Evolutionary conservation across 1,139 yeast species (phyloP).

Genomic region (Debaryomyces udenii): DNA sequence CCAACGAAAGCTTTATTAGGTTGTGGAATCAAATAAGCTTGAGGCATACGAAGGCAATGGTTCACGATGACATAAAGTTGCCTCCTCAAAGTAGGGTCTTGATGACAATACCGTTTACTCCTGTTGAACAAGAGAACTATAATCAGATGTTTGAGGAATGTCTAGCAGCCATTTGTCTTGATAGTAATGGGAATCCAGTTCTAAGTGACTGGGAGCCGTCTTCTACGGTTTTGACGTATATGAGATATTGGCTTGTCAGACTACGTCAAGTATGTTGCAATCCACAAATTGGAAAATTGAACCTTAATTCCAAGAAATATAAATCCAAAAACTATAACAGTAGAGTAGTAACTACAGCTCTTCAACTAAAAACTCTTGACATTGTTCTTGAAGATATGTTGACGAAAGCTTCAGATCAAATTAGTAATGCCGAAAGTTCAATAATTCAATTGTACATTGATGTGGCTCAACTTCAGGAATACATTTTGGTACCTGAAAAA

Average conservation of each 20-base stretch:
- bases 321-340: slow-evolving; percentile 21
- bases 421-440: slow-evolving; percentile 52
- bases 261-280: slow-evolving; percentile 84
- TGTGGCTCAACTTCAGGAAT: slow-evolving; percentile 68
- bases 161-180: slow-evolving; percentile 62
- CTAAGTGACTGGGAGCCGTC: slow-evolving; percentile 56
- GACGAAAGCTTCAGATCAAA: slow-evolving; percentile 51
- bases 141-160: slow-evolving; percentile 63
- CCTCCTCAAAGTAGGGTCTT: slow-evolving; percentile 78
- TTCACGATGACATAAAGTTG: slow-evolving; percentile 69
- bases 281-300: slow-evolving; percentile 63
- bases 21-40: slow-evolving; percentile 57
- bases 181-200: slow-evolving; percentile 58
- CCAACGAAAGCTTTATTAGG: slow-evolving; percentile 44
- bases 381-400: slow-evolving; percentile 69
- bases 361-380: slow-evolving; percentile 60
- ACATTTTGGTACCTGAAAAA: slow-evolving; percentile 46
- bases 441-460: slow-evolving; percentile 48
- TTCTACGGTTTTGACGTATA: slow-evolving; percentile 38
- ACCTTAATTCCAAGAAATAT: slow-evolving; percentile 33
- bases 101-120: slow-evolving; percentile 72
- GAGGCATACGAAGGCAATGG: slow-evolving; percentile 85
- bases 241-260: slow-evolving; percentile 68
- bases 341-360: slow-evolving; percentile 23
- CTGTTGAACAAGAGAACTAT: slow-evolving; percentile 83